phyloP scores from a whole-genome alignment of 2,329 filamentous ascomycete species.

The Rutstroemia sp. region DNA sequence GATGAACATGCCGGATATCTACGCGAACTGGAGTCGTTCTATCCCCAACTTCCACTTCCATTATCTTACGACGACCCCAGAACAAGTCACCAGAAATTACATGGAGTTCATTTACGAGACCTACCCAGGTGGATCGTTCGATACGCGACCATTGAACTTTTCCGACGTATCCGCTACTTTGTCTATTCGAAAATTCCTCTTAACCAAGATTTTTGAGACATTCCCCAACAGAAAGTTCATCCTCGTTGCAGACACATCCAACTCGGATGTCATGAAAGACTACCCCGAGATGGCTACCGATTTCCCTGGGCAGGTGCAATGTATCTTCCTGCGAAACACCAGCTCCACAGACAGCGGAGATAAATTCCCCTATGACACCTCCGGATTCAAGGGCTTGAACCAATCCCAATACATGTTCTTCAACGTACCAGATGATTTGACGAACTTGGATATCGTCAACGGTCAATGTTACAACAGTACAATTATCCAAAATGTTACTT shows the following conservation, averaged over 20 bases:
- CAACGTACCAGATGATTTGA: slow-evolving; percentile 60
- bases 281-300: slow-evolving; percentile 54
- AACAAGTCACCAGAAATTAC: slow-evolving; percentile 70
- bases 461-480: slow-evolving; percentile 61
- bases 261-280: slow-evolving; percentile 66
- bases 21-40: slow-evolving; percentile 64
- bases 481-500: slow-evolving; percentile 65
- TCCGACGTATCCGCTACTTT: slow-evolving; percentile 66
- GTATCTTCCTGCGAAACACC: slow-evolving; percentile 71
- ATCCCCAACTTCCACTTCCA: slow-evolving; percentile 68
- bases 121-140: slow-evolving; percentile 63
- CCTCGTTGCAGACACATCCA: slow-evolving; percentile 68
- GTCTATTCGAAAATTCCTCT: slow-evolving; percentile 60
- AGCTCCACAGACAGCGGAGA: slow-evolving; percentile 58
- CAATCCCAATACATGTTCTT: slow-evolving; percentile 75
- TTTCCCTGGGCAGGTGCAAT: slow-evolving; percentile 65
- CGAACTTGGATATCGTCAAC: slow-evolving; percentile 55
- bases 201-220: slow-evolving; percentile 66
- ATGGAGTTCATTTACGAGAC: slow-evolving; percentile 75
- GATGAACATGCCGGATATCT: slow-evolving; percentile 76
- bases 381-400: slow-evolving; percentile 59
- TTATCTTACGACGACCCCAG: slow-evolving; percentile 74
- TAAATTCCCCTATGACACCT: slow-evolving; percentile 69
- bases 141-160: slow-evolving; percentile 73
- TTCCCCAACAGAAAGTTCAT: slow-evolving; percentile 71